Conservation (phyloP, 192 early-diverging fungal species). For the Backusella tuberculispora region DNA sequence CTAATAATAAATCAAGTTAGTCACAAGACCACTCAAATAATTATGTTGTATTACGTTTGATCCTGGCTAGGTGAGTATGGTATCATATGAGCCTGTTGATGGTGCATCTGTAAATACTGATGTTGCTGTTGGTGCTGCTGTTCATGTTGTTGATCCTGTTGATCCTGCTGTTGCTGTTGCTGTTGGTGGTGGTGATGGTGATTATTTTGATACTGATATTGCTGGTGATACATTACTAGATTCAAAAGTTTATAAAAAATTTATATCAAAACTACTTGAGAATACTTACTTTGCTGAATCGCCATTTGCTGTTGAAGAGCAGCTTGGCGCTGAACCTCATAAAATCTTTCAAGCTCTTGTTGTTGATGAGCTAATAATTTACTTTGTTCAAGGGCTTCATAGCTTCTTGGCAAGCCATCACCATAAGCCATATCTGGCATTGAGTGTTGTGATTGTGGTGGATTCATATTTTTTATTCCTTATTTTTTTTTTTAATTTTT, state of each 20-base stretch:
- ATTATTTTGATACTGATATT: slow-evolving; percentile 2
- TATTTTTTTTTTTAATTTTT: neutral
- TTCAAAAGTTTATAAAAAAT: neutral
- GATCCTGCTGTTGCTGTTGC: neutral
- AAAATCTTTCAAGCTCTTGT: slow-evolving; percentile 15
- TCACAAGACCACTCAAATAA: neutral
- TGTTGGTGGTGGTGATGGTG: neutral
- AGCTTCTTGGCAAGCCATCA: neutral
- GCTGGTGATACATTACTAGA: neutral
- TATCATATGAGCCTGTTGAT: neutral
- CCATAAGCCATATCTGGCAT: neutral
- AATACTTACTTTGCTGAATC: slow-evolving; percentile 17
- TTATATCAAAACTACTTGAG: neutral
- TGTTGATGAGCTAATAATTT: neutral
- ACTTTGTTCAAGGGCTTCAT: neutral
- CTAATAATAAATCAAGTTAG: slow-evolving; percentile 9
- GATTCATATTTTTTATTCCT: neutral
- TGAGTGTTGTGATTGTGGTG: neutral
- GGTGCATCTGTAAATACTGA: slow-evolving; percentile 2
- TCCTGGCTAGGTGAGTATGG: slow-evolving; percentile 5
- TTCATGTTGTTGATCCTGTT: neutral
- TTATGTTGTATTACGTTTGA: slow-evolving; percentile 4
- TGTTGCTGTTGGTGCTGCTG: neutral
- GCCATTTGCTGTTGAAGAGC: slow-evolving; percentile 27
- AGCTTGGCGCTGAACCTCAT: slow-evolving; percentile 25